Evolutionary conservation across 2,329 filamentous ascomycete species (phyloP), one percentile per base, ranked within the genome.

Genomic region (Monascus ruber): DNA sequence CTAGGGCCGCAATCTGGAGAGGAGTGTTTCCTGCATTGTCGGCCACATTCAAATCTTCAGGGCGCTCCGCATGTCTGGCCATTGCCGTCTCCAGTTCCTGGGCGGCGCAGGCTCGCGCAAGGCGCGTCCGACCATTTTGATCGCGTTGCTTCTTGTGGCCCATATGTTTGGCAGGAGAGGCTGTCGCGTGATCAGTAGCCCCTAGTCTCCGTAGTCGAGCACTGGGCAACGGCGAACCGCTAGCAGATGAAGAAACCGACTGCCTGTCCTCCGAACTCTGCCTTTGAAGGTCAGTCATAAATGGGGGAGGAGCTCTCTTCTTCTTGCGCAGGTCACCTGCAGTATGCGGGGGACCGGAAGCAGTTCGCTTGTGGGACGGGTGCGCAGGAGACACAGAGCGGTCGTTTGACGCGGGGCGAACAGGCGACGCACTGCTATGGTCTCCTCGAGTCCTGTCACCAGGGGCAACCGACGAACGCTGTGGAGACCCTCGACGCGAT

Each of bases 1-100:
- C 83, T 42, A 98, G 72, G 27, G 88, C 80, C 28, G 91, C 89
- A 48, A 94, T 91, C 60, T 98, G 91, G 28, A 98, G 70, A 24
- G 91, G 91, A 1, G 89, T 93, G 54, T 96, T 96, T n/a, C 86
- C 85, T 9, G 91, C 91, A 57, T 94, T 93, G 56, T 98, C 91
- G 24, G 85, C 79, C 42, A 88, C 76, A 50, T 98, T 85, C 39
- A 96, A 63, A 60, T 96, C 87, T 45, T 93, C 85, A 0, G 86
- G 87, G 17, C 87, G 77, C 56, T 93, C 85, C 6, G 74, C 70
- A 27, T 87, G 73, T 46, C 84, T 77, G 50, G 77, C 74, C 58
- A 84, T 88, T 10, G 85, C 87, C 6, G 72, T 70, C 1, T 89
- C 84, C 40, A 91, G 75, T 55, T 93, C 85, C 37, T 87, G 86